A percentile compares a stretch with the other conserved stretches of the same genome.
phyloP scores from a whole-genome alignment of 1,284 basidiomycete species.

The Erythrobasidium hasegawianum region DNA sequence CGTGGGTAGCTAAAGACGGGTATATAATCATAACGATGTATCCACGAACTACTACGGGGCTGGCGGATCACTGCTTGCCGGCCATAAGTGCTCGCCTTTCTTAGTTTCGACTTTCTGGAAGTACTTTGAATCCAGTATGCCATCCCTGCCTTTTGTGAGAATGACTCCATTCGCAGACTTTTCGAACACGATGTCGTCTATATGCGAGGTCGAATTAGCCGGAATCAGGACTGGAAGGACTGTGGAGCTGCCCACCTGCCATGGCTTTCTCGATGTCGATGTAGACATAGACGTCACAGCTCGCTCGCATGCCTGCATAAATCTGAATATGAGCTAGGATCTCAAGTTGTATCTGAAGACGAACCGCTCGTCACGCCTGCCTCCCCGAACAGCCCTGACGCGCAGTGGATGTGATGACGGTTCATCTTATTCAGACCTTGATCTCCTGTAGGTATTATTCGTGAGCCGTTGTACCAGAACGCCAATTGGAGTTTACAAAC shows the following conservation, averaged over 20 bases:
- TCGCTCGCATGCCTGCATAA: slow-evolving; percentile 66
- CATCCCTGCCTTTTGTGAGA: slow-evolving; percentile 65
- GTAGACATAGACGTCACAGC: slow-evolving; percentile 69
- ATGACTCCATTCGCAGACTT: slow-evolving; percentile 79
- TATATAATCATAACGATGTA: too few relatives aligned
- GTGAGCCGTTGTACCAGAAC: background rate
- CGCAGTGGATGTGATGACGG: slow-evolving; percentile 83
- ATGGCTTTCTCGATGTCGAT: slow-evolving; percentile 69
- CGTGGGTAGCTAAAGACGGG: too few relatives aligned
- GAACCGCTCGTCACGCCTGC: slow-evolving; percentile 67
- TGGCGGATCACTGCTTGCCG: background rate
- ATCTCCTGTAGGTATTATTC: slow-evolving; percentile 51
- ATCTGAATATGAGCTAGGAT: background rate
- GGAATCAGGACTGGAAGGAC: background rate
- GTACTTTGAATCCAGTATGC: slow-evolving; percentile 58
- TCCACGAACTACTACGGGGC: too few relatives aligned
- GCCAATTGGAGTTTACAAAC: slow-evolving; percentile 51
- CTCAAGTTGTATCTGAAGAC: slow-evolving; percentile 39
- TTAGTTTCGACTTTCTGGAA: slow-evolving; percentile 61
- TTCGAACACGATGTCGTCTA: slow-evolving; percentile 66
- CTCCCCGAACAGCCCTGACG: slow-evolving; percentile 60
- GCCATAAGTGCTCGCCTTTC: slow-evolving; percentile 15
- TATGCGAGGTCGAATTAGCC: background rate
- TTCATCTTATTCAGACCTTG: slow-evolving; percentile 78
- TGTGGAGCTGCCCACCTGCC: slow-evolving; percentile 40